Evolutionary conservation across 1,284 basidiomycete genomes (phyloP), one percentile per base, ranked within the genome.

Genomic region (Pseudozyma pruni): DNA sequence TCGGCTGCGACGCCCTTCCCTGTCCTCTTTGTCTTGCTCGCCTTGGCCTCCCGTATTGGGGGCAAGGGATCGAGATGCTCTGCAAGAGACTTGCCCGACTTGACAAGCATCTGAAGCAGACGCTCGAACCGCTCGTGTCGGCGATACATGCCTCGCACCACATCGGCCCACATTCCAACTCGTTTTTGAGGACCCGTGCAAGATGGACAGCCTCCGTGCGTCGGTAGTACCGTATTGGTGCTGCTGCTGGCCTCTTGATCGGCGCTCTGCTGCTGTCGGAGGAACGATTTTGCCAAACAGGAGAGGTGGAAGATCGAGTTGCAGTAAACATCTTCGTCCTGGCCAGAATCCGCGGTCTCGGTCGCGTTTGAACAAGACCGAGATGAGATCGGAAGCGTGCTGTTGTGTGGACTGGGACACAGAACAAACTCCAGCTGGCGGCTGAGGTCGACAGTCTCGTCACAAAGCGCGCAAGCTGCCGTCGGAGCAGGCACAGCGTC

Each of bases 261-360:
- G 0, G 17, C 43, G 25, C 14, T 27, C 8, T 20, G 42, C 32
- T 64, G 56, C 29, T 56, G n/a, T 1, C n/a, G n/a, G n/a, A 89
- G 85, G 78, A 91, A 91, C 19, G 85, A 78, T 6, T 83, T 46
- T 2, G 90, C 87, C 8, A 94, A 86, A 75, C 92, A 94, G 0
- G 78, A 69, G 0, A 93, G 83, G 80, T 94, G 92, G 2, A 88
- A 87, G 3, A 88, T 80, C 6, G 87, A 83, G 1, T 72, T 83
- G 81, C 89, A 91, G 10, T 20, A 19, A 6, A 4, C 14, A 13
- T 48, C 38, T 10, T 14, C 17, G 14, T 38, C 37, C 2, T 2
- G 1, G n/a, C 17, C n/a, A n/a, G 41, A 11, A 4, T 34, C 23
- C 9, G 10, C 10, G 22, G 27, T 7, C 11, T 25, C 40, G 19